phyloP scores from a whole-genome alignment of 2,329 filamentous ascomycete species.

The Immersiporthe knoxdaviesiana region DNA sequence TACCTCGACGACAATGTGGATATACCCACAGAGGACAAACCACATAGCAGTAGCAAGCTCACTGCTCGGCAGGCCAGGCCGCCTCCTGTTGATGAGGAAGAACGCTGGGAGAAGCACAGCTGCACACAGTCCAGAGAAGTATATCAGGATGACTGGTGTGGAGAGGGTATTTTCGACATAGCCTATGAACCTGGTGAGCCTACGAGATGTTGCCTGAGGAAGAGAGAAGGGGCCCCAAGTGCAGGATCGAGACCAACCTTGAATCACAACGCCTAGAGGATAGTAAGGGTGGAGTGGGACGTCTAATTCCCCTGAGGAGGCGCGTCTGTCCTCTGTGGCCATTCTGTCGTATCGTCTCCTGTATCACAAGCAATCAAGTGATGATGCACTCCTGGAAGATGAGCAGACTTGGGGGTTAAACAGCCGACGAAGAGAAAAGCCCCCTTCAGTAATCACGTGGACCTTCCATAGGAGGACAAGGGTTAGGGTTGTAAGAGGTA shows the following conservation, averaged over 20 bases:
- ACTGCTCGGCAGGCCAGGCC: constrained; percentile 51
- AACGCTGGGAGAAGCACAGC: constrained; percentile 51
- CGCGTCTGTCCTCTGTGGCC: neutral
- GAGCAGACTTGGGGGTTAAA: neutral
- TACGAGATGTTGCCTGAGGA: constrained; percentile 48
- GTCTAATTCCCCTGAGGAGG: neutral
- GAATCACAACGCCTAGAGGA: constrained; percentile 64
- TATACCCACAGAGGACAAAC: constrained; percentile 72
- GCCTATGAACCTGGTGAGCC: constrained; percentile 39
- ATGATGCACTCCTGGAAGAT: neutral
- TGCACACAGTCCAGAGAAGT: constrained; percentile 61
- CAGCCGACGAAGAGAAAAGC: neutral
- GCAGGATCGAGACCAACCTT: constrained; percentile 68
- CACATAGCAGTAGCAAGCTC: constrained; percentile 69
- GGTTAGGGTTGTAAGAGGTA: neutral
- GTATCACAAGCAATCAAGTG: neutral
- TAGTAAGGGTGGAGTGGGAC: constrained; percentile 66
- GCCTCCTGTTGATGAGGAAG: neutral
- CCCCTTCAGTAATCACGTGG: no score
- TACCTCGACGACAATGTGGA: constrained; percentile 47
- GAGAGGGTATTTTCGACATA: constrained; percentile 70
- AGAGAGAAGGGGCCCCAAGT: constrained; percentile 53
- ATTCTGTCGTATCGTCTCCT: neutral
- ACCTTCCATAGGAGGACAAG: no score
- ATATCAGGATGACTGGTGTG: constrained; percentile 60